Percentiles rank a stretch among this genome's conserved stretches.
Evolutionary conservation across 257 asterid species (phyloP).

Genomic region (Nicotiana undulata): DNA sequence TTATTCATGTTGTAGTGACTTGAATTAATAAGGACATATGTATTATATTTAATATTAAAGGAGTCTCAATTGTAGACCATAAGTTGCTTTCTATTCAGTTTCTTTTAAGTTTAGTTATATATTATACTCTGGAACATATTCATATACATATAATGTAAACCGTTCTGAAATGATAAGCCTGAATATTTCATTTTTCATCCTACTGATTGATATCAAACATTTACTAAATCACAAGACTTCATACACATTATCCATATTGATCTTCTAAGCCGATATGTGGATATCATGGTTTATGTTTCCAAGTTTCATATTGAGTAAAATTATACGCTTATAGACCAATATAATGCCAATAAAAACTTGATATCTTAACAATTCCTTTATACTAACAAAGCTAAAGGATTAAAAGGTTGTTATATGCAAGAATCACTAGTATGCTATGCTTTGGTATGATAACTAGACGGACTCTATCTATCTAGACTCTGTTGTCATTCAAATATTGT

Average conservation of each 20-base stretch:
- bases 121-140: no score
- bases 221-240: neutral
- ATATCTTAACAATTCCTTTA: neutral
- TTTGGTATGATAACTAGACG: neutral
- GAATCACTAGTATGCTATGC: neutral
- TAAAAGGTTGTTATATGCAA: neutral
- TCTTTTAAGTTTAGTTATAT: no score
- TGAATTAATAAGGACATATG: no score
- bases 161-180: no score
- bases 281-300: neutral
- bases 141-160: no score
- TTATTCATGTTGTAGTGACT: no score
- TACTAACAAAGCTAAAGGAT: neutral
- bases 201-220: no score
- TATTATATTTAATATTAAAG: no score
- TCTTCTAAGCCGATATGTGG: neutral
- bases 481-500: neutral
- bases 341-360: neutral
- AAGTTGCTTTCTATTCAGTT: no score
- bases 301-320: neutral
- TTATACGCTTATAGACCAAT: neutral
- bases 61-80: no score
- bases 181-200: no score
- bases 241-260: no score
- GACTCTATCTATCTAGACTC: neutral